These are phyloP conservation scores for Spizellomyces sp. DNA, from an alignment of 192 early-diverging fungal genomes.

Conservation along the genomic window DNA sequence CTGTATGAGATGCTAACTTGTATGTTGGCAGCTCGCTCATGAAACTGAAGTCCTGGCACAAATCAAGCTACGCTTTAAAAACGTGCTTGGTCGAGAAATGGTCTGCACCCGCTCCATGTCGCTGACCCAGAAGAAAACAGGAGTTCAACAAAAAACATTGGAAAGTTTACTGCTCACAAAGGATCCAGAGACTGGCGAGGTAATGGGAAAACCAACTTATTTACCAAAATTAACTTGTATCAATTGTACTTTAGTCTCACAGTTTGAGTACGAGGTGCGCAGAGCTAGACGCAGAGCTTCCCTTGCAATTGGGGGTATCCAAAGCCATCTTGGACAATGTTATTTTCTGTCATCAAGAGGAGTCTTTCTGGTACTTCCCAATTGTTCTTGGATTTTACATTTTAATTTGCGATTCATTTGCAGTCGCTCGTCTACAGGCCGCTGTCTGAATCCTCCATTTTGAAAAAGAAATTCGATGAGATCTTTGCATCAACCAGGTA, in stretches of 20 bases:
- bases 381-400: neutral
- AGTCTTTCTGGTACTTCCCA: conserved; percentile 76
- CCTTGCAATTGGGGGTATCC: conserved; percentile 85
- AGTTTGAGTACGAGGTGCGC: conserved; percentile 81
- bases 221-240: neutral
- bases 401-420: neutral
- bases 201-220: neutral
- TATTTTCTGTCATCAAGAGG: conserved; percentile 99
- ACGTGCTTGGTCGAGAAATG: conserved; percentile 73
- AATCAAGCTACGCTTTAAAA: conserved; percentile 82
- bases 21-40: conserved; percentile 58
- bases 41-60: conserved; percentile 88
- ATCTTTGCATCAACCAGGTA: conserved; percentile 91
- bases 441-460: conserved; percentile 75
- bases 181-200: conserved; percentile 27
- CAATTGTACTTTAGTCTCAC: conserved; percentile 36
- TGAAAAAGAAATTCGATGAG: conserved; percentile 99
- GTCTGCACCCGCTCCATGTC: conserved; percentile 77
- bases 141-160: conserved; percentile 70
- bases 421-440: conserved; percentile 63
- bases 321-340: conserved; percentile 94
- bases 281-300: conserved; percentile 84
- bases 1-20: no score
- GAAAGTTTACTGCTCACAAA: conserved; percentile 61
- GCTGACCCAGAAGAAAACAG: conserved; percentile 67